phyloP scores from a whole-genome alignment of 2,329 filamentous ascomycete species.

The Immersiporthe knoxdaviesiana region DNA sequence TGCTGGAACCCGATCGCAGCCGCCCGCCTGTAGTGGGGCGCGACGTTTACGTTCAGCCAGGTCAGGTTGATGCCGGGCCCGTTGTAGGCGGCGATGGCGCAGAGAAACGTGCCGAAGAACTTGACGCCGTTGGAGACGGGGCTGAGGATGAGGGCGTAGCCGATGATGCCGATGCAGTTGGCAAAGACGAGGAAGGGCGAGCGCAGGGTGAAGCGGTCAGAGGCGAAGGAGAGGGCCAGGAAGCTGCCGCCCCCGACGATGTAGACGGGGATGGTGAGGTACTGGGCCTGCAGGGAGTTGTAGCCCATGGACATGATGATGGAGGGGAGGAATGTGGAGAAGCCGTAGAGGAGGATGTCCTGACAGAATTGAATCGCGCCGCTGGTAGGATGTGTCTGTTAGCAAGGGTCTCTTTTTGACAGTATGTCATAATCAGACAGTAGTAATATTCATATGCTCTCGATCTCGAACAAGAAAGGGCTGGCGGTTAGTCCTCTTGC shows the following conservation, averaged over 20 bases:
- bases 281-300: constrained; percentile 53
- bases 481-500: constrained; percentile 5
- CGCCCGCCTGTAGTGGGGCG: constrained; percentile 50
- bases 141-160: constrained; percentile 52
- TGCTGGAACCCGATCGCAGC: constrained; percentile 51
- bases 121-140: constrained; percentile 53
- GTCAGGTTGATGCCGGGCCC: constrained; percentile 51
- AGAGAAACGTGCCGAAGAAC: constrained; percentile 55
- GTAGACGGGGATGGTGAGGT: constrained; percentile 61
- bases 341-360: constrained; percentile 58
- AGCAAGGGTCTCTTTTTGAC: neutral
- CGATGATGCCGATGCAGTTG: constrained; percentile 53
- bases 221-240: constrained; percentile 48
- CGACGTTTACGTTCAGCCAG: constrained; percentile 51
- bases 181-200: constrained; percentile 58
- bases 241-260: constrained; percentile 52
- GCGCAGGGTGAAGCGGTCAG: constrained; percentile 45
- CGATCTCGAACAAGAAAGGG: constrained; percentile 12
- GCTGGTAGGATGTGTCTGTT: constrained; percentile 14
- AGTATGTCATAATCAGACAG: too few species aligned
- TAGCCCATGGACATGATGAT: constrained; percentile 59
- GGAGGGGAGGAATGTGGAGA: constrained; percentile 60
- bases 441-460: too few species aligned
- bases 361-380: constrained; percentile 55
- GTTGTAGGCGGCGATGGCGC: constrained; percentile 51